Evolutionary conservation across 2,329 filamentous ascomycete genomes (phyloP).

Genomic region (Parascedosporium putredinis): DNA sequence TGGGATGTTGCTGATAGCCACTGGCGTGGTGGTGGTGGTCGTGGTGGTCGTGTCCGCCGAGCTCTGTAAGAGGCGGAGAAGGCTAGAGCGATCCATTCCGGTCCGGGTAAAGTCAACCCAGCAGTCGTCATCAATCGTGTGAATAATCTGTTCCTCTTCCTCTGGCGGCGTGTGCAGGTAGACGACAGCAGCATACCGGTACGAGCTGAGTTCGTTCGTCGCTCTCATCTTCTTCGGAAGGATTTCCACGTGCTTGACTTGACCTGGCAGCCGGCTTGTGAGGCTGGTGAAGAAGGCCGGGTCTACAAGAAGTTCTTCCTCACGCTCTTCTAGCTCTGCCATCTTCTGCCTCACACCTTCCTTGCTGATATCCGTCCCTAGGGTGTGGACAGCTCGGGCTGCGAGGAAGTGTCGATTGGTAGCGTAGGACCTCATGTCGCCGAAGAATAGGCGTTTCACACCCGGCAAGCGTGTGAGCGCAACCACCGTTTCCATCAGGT

Average conservation of each 20-base stretch:
- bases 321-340: conserved; percentile 10
- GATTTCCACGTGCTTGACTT: conserved; percentile 19
- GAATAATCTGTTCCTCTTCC: not conserved
- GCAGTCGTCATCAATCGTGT: not conserved
- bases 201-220: conserved; percentile 19
- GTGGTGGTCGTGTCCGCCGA: not conserved
- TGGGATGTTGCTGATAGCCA: conserved; percentile 19
- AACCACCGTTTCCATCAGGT: conserved; percentile 12
- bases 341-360: conserved; percentile 8
- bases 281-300: conserved; percentile 17
- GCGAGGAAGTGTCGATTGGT: conserved; percentile 12
- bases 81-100: not conserved
- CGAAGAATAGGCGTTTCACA: conserved; percentile 13
- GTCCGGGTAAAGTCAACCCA: not conserved
- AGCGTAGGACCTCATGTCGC: conserved; percentile 15
- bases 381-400: conserved; percentile 4
- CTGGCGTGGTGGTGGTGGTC: no score
- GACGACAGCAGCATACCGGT: conserved; percentile 19
- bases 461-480: conserved; percentile 9
- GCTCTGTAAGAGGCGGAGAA: conserved; percentile 9
- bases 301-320: conserved; percentile 17
- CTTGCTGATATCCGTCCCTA: conserved; percentile 8
- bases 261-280: conserved; percentile 8
- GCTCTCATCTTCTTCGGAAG: conserved; percentile 19
- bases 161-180: conserved; percentile 10